Percentiles rank a stretch among this genome's conserved stretches.
Evolutionary conservation across 2,329 filamentous ascomycete genomes (phyloP).

Genomic region (Exophiala bonariae): DNA sequence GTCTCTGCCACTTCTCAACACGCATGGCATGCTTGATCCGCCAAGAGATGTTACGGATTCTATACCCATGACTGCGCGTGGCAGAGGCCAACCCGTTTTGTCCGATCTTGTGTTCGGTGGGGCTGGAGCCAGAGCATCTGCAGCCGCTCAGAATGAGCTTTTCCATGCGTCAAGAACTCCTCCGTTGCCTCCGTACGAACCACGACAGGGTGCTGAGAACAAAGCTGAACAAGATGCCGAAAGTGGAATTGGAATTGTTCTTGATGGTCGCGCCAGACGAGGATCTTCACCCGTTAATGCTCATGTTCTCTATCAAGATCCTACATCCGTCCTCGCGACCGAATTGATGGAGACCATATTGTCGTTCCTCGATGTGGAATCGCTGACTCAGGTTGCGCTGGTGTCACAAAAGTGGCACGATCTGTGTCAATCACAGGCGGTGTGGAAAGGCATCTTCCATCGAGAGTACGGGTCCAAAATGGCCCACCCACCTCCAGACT

Average conservation of each 20-base stretch:
- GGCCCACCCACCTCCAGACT: conserved; percentile 2
- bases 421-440: conserved; percentile 56
- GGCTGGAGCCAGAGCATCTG: conserved; percentile 48
- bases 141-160: conserved; percentile 50
- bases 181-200: conserved; percentile 29
- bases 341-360: conserved; percentile 62
- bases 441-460: conserved; percentile 65
- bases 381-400: conserved; percentile 55
- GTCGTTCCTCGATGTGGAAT: conserved; percentile 58
- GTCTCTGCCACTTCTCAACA: conserved; percentile 26
- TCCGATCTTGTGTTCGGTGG: conserved; percentile 42
- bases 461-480: conserved; percentile 47
- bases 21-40: conserved; percentile 9
- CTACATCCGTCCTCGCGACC: conserved; percentile 54
- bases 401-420: conserved; percentile 60
- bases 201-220: conserved; percentile 27
- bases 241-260: conserved; percentile 48
- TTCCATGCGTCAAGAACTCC: conserved; percentile 28
- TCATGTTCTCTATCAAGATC: conserved; percentile 49
- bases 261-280: conserved; percentile 37
- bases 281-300: conserved; percentile 37
- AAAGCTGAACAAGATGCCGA: conserved; percentile 43
- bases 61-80: conserved; percentile 24
- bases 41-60: conserved; percentile 5
- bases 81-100: conserved; percentile 39